Base-by-base conservation (phyloP, 208 protist species). In the Polymyxa betae region DNA sequence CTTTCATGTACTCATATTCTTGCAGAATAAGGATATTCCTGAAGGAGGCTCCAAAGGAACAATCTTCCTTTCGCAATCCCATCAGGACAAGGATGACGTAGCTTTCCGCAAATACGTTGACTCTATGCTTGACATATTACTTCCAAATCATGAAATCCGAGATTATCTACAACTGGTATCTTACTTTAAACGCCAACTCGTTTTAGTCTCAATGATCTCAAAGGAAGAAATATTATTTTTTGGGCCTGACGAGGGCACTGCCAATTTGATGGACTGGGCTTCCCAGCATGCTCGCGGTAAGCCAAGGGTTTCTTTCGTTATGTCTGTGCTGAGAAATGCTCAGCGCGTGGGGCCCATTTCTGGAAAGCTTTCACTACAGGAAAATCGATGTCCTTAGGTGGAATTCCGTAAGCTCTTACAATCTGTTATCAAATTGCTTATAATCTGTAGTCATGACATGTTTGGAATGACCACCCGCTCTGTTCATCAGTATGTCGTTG, bases 1-100 rank as follows among this genome's bases (percentile, higher is more conserved):
- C 35, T 5, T 20, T 82, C n/a, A n/a, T 38, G 35, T 82, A 38
- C 35, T 43, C 5, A 82, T n/a, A 20, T 35, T 82, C n/a, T 94
- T 96, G 40, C 98, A 98, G 94, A 98, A 98, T 93, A 98, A 98
- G 94, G 97, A 98, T 92, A 98, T 98, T 88, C 97, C 97, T 40
- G 97, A 98, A 92, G 96, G 96, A 91, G 97, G 97, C 66, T 97
- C 95, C 91, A 98, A 98, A 95, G 97, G 97, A 54, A 98, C 96
- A 0, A 95, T 89, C 38, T 64, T 89, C 24, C 87, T 89, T 5
- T 68, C 87, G 10, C 87, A 68, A 20, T 60, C 32, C 29, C 87
- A 93, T 52, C 93, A 94, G 72, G 88, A 95, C 72, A 90, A 93
- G 66, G 94, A 90, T 87, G 87, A 95, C 77, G 92, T 93, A 54